phyloP scores from a whole-genome alignment of 2,329 filamentous ascomycete genomes.

The Aspergillus pseudoterreus region DNA sequence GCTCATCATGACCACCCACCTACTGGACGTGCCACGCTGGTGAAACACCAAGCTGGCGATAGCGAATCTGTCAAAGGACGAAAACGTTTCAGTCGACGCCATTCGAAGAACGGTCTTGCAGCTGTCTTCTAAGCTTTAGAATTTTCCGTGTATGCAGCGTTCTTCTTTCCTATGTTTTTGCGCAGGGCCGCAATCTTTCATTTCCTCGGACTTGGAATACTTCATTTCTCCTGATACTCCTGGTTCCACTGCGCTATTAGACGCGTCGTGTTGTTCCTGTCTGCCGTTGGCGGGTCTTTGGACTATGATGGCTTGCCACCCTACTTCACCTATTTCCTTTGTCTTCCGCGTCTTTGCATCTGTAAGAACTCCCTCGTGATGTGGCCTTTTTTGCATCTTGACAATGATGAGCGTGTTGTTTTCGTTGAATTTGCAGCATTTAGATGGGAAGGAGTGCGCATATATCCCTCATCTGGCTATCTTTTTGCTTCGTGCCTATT shows the following conservation, averaged over 20 bases:
- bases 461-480: conserved; percentile 21
- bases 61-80: conserved; percentile 55
- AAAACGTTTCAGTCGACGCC: conserved; percentile 80
- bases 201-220: conserved; percentile 9
- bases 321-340: conserved; percentile 12
- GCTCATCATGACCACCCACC: conserved; percentile 32
- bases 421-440: conserved; percentile 23
- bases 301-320: conserved; percentile 19
- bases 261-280: conserved; percentile 13
- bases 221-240: conserved; percentile 9
- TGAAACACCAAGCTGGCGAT: conserved; percentile 45
- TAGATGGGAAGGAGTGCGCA: conserved; percentile 27
- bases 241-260: conserved; percentile 14
- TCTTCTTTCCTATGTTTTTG: conserved; percentile 4
- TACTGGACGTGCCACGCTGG: conserved; percentile 44
- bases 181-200: conserved; percentile 14
- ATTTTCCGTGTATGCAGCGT: background rate
- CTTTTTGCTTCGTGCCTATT: conserved; percentile 10
- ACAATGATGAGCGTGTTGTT: conserved; percentile 23
- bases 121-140: conserved; percentile 65
- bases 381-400: conserved; percentile 22
- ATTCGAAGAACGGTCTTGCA: conserved; percentile 90
- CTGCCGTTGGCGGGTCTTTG: conserved; percentile 11
- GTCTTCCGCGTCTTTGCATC: conserved; percentile 10
- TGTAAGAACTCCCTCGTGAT: conserved; percentile 18